Conservation (phyloP, 148 eudicot species). For the Limonium bicolor region DNA sequence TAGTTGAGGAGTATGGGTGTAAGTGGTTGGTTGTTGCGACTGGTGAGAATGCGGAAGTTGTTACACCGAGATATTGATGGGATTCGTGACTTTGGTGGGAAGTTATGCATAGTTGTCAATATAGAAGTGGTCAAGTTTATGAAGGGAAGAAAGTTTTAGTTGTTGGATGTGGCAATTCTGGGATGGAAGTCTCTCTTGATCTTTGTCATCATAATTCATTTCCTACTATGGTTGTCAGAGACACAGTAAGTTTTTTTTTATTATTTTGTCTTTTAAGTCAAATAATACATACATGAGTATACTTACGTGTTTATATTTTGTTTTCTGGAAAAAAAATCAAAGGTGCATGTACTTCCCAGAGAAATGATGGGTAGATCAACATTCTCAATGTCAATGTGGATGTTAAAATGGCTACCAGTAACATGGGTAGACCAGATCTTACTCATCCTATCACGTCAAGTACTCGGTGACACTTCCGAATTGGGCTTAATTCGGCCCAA, state of each 20-base stretch:
- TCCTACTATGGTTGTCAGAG: slow-evolving; percentile 75
- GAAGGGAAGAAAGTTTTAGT: slow-evolving; percentile 55
- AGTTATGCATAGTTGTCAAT: slow-evolving; percentile 54
- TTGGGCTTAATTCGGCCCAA: slow-evolving; percentile 46
- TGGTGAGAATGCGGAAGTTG: slow-evolving; percentile 81
- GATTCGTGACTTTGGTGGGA: slow-evolving; percentile 19
- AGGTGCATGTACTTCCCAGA: slow-evolving; percentile 71
- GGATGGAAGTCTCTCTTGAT: slow-evolving; percentile 89
- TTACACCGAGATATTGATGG: slow-evolving; percentile 63
- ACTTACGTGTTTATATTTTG: not conserved
- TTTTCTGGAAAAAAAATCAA: not conserved
- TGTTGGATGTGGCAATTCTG: slow-evolving; percentile 86
- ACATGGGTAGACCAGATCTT: slow-evolving; percentile 41
- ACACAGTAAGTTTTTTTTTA: slow-evolving; percentile 38
- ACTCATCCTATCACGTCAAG: slow-evolving; percentile 29
- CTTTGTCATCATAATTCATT: slow-evolving; percentile 52
- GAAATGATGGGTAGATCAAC: slow-evolving; percentile 80
- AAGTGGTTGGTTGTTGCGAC: slow-evolving; percentile 79
- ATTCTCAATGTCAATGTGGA: slow-evolving; percentile 68
- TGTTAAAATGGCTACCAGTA: slow-evolving; percentile 71
- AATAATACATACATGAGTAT: not conserved
- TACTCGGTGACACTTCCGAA: slow-evolving; percentile 46
- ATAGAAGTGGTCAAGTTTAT: slow-evolving; percentile 45
- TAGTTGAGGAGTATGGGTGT: slow-evolving; percentile 26
- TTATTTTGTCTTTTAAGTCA: not conserved